Evolutionary conservation across 164 flowering plant species (phyloP).

Genomic region (Kingdonia uniflora): DNA sequence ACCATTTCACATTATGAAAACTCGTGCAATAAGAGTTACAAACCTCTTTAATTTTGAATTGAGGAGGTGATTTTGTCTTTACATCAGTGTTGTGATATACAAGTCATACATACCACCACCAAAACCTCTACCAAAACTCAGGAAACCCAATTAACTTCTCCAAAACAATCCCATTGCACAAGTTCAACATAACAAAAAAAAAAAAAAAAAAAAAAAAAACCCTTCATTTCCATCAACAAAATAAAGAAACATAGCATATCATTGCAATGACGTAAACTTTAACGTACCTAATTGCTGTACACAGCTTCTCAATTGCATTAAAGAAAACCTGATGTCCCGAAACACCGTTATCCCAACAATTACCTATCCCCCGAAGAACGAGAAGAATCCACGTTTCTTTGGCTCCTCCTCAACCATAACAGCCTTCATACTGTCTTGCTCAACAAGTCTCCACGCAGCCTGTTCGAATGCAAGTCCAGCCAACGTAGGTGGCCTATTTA

Average conservation of each 20-base stretch:
- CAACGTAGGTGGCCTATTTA: constrained; percentile 88
- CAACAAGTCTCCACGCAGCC: constrained; percentile 97
- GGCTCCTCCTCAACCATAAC: constrained; percentile 98
- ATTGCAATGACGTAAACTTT: too few relatives aligned
- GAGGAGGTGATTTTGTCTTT: too few relatives aligned
- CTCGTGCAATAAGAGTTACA: too few relatives aligned
- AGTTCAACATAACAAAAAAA: neutral
- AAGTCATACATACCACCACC: constrained; percentile 2
- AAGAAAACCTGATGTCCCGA: too few relatives aligned
- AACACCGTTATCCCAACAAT: too few relatives aligned
- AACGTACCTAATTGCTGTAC: constrained; percentile 29
- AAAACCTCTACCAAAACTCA: constrained; percentile 3
- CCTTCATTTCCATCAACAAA: too few relatives aligned
- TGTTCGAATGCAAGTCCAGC: constrained; percentile 99
- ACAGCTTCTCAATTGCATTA: constrained; percentile 15
- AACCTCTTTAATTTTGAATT: too few relatives aligned
- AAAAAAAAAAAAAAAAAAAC: constrained; percentile 4
- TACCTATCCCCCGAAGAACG: constrained; percentile 76
- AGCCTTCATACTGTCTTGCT: constrained; percentile 95
- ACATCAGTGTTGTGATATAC: constrained; percentile 5
- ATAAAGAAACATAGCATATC: too few relatives aligned
- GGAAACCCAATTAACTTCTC: neutral
- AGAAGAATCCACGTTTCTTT: constrained; percentile 80
- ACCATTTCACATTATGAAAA: too few relatives aligned
- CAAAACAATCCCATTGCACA: neutral